A percentile compares a stretch with the other conserved stretches of the same genome.
Conservation (phyloP, 805 yeast genomes). For the Kodamaea fukazawae region DNA sequence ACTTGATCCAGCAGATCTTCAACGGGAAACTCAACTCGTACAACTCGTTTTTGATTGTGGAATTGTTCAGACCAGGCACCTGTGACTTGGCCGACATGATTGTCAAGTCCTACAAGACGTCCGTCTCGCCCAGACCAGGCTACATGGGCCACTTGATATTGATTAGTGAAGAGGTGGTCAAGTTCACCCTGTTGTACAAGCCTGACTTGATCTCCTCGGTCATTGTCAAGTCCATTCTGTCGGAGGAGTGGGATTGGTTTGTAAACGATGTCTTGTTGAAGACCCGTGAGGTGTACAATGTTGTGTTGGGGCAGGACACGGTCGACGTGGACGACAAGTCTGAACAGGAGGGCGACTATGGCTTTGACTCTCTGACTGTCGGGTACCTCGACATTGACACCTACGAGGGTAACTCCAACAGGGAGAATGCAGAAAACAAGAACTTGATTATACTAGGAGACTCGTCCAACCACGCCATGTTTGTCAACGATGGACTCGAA, state of each 20-base stretch:
- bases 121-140: conserved; percentile 66
- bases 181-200: conserved; percentile 64
- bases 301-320: conserved; percentile 48
- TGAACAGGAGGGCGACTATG: conserved; percentile 15
- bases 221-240: conserved; percentile 28
- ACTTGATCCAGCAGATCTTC: conserved; percentile 89
- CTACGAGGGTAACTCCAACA: conserved; percentile 26
- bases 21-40: conserved; percentile 91
- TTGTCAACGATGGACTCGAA: conserved; percentile 22
- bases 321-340: conserved; percentile 14
- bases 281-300: conserved; percentile 55
- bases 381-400: conserved; percentile 38
- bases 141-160: conserved; percentile 96
- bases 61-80: conserved; percentile 25
- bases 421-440: conserved; percentile 11
- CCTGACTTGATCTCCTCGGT: conserved; percentile 54
- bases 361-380: conserved; percentile 35
- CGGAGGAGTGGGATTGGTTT: conserved; percentile 49
- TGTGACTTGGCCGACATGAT: conserved; percentile 41
- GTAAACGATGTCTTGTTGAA: conserved; percentile 47
- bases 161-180: conserved; percentile 93
- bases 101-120: conserved; percentile 42
- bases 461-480: conserved; percentile 31
- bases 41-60: conserved; percentile 50
- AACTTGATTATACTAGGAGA: conserved; percentile 35